A percentile compares a stretch with the other conserved stretches of the same genome.
These are phyloP conservation scores for Myochromella boudieri DNA, from an alignment of 768 basidiomycete genomes.

Conservation along the genomic window DNA sequence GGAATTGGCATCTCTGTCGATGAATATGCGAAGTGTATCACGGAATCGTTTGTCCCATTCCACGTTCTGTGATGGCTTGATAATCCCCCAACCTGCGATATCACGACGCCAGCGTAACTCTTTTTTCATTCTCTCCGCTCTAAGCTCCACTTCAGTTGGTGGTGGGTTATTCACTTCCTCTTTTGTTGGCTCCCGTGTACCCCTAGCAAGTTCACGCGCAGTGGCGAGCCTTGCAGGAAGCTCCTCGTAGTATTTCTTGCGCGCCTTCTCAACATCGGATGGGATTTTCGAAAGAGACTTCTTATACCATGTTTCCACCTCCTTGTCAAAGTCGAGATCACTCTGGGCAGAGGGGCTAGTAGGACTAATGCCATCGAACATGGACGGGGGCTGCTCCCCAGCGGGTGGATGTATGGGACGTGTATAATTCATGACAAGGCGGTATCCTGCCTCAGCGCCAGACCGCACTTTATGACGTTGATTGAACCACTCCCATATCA, in stretches of 20 bases:
- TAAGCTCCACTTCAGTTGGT: conserved; percentile 84
- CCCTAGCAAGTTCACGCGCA: conserved; percentile 74
- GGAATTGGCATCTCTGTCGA: conserved; percentile 23
- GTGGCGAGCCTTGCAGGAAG: conserved; percentile 65
- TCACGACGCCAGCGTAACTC: conserved; percentile 85
- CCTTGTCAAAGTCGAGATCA: conserved; percentile 78
- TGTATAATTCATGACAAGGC: conserved; percentile 60
- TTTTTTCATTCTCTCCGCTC: conserved; percentile 85
- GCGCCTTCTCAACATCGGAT: conserved; percentile 62
- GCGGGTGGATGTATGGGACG: conserved; percentile 56
- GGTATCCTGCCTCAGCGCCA: conserved; percentile 82
- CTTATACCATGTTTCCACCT: conserved; percentile 69
- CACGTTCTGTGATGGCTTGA: conserved; percentile 60
- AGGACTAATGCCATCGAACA: conserved; percentile 23
- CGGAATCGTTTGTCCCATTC: conserved; percentile 79
- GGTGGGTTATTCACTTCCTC: conserved; percentile 79
- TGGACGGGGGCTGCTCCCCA: conserved; percentile 19
- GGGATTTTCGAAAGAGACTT: conserved; percentile 54
- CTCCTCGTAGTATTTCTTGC: conserved; percentile 73
- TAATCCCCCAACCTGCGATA: conserved; percentile 75
- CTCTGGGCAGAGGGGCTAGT: conserved; percentile 24
- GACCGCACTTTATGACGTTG: conserved; percentile 75
- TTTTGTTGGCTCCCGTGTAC: conserved; percentile 81
- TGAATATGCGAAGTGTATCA: conserved; percentile 60
- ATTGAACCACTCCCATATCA: conserved; percentile 94